Conservation (phyloP, 1,284 basidiomycete species). For the Papiliotrema nemorosa region DNA sequence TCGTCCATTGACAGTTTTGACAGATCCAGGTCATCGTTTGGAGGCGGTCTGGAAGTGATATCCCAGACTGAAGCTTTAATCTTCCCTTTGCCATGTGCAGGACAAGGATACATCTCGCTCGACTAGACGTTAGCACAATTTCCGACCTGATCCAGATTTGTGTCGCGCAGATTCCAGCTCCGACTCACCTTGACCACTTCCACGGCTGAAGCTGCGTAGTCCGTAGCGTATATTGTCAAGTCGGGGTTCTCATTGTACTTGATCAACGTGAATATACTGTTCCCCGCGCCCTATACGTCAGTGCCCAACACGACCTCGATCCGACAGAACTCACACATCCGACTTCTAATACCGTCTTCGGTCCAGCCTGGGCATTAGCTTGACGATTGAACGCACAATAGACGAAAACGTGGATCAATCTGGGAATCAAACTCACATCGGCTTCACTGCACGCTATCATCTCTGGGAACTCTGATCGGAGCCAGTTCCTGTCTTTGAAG, state of each 20-base stretch:
- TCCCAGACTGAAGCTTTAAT: conserved; percentile 87
- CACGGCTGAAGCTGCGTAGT: conserved; percentile 86
- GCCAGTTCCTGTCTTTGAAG: conserved; percentile 89
- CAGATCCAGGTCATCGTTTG: background rate
- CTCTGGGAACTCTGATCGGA: conserved; percentile 89
- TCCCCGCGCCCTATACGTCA: conserved; percentile 70
- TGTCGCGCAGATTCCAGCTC: background rate
- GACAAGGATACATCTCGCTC: conserved; percentile 66
- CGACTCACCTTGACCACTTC: conserved; percentile 74
- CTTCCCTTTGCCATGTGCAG: conserved; percentile 61
- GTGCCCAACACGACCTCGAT: background rate
- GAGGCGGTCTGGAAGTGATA: conserved; percentile 58
- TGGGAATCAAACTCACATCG: conserved; percentile 59
- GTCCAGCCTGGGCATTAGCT: conserved; percentile 61
- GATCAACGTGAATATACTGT: conserved; percentile 87
- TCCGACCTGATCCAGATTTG: no score
- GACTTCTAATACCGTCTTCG: conserved; percentile 70
- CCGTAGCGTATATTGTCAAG: conserved; percentile 73
- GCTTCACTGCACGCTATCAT: conserved; percentile 65
- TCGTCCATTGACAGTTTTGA: background rate
- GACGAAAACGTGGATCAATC: no score
- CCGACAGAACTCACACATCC: conserved; percentile 67
- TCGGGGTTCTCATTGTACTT: conserved; percentile 75
- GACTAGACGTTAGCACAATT: conserved; percentile 45
- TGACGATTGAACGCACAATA: no score